Conservation (phyloP, 1,284 basidiomycete genomes). For the Stygiomarasmius scandens region DNA sequence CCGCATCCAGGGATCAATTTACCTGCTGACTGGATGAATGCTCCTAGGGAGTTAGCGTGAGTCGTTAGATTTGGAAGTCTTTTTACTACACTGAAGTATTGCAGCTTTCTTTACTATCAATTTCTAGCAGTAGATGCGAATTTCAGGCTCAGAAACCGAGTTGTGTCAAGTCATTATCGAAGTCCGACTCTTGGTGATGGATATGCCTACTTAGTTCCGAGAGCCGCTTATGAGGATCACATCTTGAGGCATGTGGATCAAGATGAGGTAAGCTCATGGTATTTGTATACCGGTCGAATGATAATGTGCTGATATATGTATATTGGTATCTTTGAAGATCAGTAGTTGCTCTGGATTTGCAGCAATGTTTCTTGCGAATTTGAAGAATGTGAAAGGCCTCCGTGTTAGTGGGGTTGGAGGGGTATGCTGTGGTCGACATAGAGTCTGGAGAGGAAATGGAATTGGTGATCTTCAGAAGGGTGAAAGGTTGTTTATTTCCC, state of each 20-base stretch:
- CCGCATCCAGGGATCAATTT: constrained; percentile 22
- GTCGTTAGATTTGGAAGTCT: no score
- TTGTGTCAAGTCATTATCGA: constrained; percentile 17
- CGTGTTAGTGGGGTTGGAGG: constrained; percentile 10
- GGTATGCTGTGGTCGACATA: constrained; percentile 13
- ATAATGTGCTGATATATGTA: no score
- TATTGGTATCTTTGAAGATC: neutral
- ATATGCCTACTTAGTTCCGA: constrained; percentile 30
- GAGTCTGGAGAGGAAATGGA: neutral
- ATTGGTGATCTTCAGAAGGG: constrained; percentile 7
- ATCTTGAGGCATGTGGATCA: constrained; percentile 7
- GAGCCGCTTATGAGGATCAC: constrained; percentile 21
- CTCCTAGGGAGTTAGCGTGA: no score
- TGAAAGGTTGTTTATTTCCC: constrained; percentile 7
- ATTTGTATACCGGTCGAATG: no score
- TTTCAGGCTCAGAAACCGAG: constrained; percentile 29
- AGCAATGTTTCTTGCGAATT: neutral
- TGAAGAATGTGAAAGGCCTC: constrained; percentile 10
- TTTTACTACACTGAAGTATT: no score
- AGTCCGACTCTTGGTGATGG: constrained; percentile 28
- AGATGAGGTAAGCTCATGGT: constrained; percentile 4
- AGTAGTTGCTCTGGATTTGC: neutral
- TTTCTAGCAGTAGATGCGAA: constrained; percentile 7
- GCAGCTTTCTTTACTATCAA: no score
- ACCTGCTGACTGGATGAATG: constrained; percentile 16